Percentiles rank a stretch among this genome's conserved stretches.
These are phyloP conservation scores for Penicillium atrosanguineum DNA, from an alignment of 495 filamentous ascomycete species.

Conservation along the genomic window DNA sequence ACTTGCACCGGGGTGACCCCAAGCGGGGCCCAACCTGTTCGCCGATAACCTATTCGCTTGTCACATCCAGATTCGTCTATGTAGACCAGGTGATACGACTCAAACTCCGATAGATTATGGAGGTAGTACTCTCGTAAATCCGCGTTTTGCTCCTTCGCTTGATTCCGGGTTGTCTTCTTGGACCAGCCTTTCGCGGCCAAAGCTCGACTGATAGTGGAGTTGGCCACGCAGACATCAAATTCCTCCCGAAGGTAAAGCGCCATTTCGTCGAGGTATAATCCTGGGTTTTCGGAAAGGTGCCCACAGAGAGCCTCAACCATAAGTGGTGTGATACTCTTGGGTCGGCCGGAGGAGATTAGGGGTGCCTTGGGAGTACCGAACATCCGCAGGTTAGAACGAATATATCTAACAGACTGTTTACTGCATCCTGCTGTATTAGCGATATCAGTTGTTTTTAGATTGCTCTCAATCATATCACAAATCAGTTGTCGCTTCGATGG, in stretches of 20 bases:
- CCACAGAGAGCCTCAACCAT: slow-evolving; percentile 22
- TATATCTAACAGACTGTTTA: slow-evolving; percentile 17
- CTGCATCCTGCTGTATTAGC: slow-evolving; percentile 12
- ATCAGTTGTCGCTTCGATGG: too few relatives aligned
- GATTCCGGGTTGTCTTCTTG: slow-evolving; percentile 9
- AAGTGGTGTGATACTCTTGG: slow-evolving; percentile 12
- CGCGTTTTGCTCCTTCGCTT: background rate
- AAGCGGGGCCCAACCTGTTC: background rate
- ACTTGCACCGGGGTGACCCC: background rate
- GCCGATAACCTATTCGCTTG: background rate
- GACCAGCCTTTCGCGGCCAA: slow-evolving; percentile 6
- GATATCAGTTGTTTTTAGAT: too few relatives aligned
- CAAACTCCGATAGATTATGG: background rate
- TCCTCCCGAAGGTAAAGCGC: slow-evolving; percentile 14
- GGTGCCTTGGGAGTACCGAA: slow-evolving; percentile 25
- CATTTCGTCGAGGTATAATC: slow-evolving; percentile 20
- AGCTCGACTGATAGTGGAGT: slow-evolving; percentile 5
- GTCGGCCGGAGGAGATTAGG: slow-evolving; percentile 15
- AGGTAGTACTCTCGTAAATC: background rate
- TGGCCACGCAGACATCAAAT: slow-evolving; percentile 2
- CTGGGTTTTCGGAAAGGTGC: slow-evolving; percentile 16
- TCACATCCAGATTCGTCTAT: background rate
- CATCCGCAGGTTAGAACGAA: slow-evolving; percentile 21
- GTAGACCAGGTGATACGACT: background rate
- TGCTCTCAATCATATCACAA: too few relatives aligned